These are phyloP conservation scores for Alternaria sp. DNA, from an alignment of 2,329 filamentous ascomycete genomes.

Conservation along the genomic window DNA sequence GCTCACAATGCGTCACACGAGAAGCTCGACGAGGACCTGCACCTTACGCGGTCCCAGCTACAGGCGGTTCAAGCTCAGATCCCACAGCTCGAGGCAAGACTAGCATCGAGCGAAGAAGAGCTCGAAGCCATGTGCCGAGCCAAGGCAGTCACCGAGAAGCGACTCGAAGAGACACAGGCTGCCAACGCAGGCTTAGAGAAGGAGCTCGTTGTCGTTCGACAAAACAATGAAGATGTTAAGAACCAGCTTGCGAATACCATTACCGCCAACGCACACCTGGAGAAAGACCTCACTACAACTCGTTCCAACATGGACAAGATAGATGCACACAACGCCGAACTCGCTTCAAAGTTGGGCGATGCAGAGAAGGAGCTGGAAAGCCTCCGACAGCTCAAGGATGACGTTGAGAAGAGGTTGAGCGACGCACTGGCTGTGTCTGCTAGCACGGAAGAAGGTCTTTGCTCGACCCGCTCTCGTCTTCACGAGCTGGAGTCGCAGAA, in stretches of 20 bases:
- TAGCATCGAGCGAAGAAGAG: constrained; percentile 31
- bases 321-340: constrained; percentile 25
- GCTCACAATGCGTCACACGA: constrained; percentile 24
- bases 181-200: constrained; percentile 31
- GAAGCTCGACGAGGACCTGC: constrained; percentile 27
- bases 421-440: constrained; percentile 8
- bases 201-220: constrained; percentile 28
- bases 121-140: constrained; percentile 26
- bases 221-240: constrained; percentile 21
- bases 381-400: constrained; percentile 26
- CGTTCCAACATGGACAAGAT: constrained; percentile 22
- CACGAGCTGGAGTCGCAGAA: constrained; percentile 17
- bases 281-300: constrained; percentile 27
- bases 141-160: constrained; percentile 27
- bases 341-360: constrained; percentile 22
- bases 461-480: constrained; percentile 13
- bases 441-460: constrained; percentile 22
- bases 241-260: constrained; percentile 17
- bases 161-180: constrained; percentile 24
- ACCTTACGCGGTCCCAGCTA: constrained; percentile 28
- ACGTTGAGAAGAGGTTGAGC: constrained; percentile 22
- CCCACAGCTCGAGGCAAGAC: constrained; percentile 15
- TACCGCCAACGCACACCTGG: constrained; percentile 26
- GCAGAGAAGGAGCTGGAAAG: constrained; percentile 23
- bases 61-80: constrained; percentile 22